These are phyloP conservation scores for Dentipellis sp. DNA, from an alignment of 768 basidiomycete species.

Conservation along the genomic window DNA sequence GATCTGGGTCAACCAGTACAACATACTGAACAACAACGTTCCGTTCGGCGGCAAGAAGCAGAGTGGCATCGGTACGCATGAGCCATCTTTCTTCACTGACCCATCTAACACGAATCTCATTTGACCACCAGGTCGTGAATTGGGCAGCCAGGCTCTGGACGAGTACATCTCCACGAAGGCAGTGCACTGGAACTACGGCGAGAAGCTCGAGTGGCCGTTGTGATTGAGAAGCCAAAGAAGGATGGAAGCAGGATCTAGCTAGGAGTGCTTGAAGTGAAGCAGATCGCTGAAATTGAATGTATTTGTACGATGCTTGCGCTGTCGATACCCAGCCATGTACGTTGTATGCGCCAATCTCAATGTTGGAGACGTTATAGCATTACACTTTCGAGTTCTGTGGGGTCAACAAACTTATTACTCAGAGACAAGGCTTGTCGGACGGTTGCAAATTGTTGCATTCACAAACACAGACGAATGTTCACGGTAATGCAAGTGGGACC, in stretches of 20 bases:
- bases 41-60: conserved; percentile 97
- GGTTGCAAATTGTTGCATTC: too few relatives aligned
- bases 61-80: conserved; percentile 64
- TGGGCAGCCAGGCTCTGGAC: conserved; percentile 76
- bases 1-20: conserved; percentile 94
- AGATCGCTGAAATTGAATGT: too few relatives aligned
- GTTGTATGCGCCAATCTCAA: too few relatives aligned
- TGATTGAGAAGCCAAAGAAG: conserved; percentile 16
- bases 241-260: background rate
- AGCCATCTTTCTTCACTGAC: background rate
- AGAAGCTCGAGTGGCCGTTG: conserved; percentile 71
- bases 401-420: too few relatives aligned
- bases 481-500: too few relatives aligned
- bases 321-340: too few relatives aligned
- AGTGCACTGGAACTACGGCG: conserved; percentile 83
- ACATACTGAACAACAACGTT: conserved; percentile 73
- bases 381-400: too few relatives aligned
- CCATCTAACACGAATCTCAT: background rate
- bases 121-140: conserved; percentile 60
- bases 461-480: too few relatives aligned
- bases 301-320: too few relatives aligned
- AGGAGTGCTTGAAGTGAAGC: background rate
- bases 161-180: conserved; percentile 81
- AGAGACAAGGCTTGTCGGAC: too few relatives aligned
- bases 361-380: too few relatives aligned